phyloP scores from a whole-genome alignment of 768 basidiomycete species.

The Rhodotorula sphaerocarpa region DNA sequence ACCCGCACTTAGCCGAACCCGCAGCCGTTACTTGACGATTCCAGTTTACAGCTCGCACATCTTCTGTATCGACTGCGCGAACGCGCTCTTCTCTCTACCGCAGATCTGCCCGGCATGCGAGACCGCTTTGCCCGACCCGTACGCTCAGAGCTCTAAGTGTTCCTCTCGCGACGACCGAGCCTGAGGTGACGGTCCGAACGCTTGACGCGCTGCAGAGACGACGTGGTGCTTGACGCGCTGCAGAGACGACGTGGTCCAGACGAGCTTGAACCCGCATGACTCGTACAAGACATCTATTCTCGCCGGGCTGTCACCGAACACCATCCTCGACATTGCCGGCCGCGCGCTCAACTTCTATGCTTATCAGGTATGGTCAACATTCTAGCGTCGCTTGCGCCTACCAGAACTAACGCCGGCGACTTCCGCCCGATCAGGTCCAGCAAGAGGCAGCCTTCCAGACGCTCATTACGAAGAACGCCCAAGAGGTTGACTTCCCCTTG shows the following conservation, averaged over 20 bases:
- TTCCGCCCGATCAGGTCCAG: constrained; percentile 12
- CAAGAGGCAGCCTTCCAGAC: constrained; percentile 32
- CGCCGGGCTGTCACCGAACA: constrained; percentile 30
- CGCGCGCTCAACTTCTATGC: constrained; percentile 35
- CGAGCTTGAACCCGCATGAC: constrained; percentile 36
- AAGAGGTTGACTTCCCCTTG: constrained; percentile 10
- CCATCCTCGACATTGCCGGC: constrained; percentile 35
- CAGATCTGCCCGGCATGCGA: constrained; percentile 38
- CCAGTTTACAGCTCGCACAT: constrained; percentile 34
- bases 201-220: no score
- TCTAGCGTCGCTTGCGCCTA: no score
- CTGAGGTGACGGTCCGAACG: no score
- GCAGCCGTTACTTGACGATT: no score
- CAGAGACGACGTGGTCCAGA: constrained; percentile 32
- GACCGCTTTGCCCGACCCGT: constrained; percentile 31
- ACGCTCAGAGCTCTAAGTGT: no score
- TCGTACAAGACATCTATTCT: constrained; percentile 37
- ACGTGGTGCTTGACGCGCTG: no score
- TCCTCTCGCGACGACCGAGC: no score
- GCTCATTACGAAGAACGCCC: constrained; percentile 29
- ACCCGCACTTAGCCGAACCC: background rate
- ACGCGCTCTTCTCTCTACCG: constrained; percentile 32
- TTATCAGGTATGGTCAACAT: constrained; percentile 19
- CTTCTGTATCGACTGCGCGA: constrained; percentile 40
- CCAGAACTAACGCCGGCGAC: no score